Base-by-base conservation (phyloP, 2,329 filamentous ascomycete genomes). In the Aspergillus terreus region DNA sequence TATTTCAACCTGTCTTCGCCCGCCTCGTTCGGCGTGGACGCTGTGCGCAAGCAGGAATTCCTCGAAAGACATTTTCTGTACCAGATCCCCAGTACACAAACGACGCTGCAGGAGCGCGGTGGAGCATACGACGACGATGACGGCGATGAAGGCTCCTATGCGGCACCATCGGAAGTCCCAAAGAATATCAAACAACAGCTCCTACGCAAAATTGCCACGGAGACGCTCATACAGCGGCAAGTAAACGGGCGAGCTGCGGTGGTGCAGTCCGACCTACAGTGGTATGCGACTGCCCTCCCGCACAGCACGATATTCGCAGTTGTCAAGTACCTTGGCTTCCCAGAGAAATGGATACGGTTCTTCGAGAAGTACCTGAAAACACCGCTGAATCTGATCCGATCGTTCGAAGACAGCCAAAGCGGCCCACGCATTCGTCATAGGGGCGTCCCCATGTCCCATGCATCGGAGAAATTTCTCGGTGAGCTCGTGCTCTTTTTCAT, bases 401-500 rank as follows among this genome's bases (percentile, higher is more conserved):
- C 69, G 2, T 63, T 3, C 50, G 52, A 3, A 53, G 57, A 55
- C 7, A 45, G 30, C 9, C 47, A 52, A n/a, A 60, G 63, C 2
- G 64, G 66, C 1, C 71, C 73, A 1, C 70, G 74, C 9, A 66
- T 63, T 17, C 74, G 76, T 35, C 67, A 66, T 50, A 64, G 76
- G 17, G 76, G 77, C 4, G 70, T 75, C 0, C 77, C 76, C 0
- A 75, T 75, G 55, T 73, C 73, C 0, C 75, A 78, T 53, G 62
- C 71, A 0, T 66, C 76, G 11, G 76, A 75, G 54, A 77, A 79
- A 55, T 58, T 78, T 2, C 70, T 76, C 1, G 75, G 76, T 0
- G 77, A 80, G 55, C 56, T 73, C 14, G 65, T 78, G 1, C 60
- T 79, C 4, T 77, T 77, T 49, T 74, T 75, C 52, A 63, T 79